Evolutionary conservation across 306 rosid species (phyloP), one percentile per base, ranked within the genome.

Genomic region (Cucurbita pepo): DNA sequence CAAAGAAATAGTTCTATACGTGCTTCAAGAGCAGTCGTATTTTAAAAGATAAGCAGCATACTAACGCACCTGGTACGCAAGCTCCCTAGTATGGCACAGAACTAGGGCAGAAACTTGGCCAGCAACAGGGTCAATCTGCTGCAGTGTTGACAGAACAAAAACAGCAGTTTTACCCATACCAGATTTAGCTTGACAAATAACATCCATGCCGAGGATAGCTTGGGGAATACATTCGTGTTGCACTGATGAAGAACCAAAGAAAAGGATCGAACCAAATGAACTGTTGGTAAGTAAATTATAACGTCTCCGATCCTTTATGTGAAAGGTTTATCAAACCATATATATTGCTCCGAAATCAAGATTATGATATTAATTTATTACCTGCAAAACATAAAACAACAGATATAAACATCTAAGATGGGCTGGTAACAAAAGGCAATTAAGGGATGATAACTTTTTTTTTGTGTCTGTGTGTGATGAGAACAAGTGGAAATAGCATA

Each of bases 141-240:
- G 99, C 81, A 95, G 78, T 37, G 89, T 75, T 10, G 99, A 95
- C 43, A 95, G 91, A 82, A 95, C 99, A 84, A 95, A 95, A 10
- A 95, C 99, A 74, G 99, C 99, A 19, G 99, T 95, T 78, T 95
- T 95, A 36, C 99, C 99, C 99, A 95, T 95, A 56, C 99, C 99
- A 71, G 99, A 95, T 83, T 95, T 95, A 6, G 99, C 99, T 85
- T 95, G 99, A 56, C 99, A 95, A 77, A 95, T 83, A 14, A 95
- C 99, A 85, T 95, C 99, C 99, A 95, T 95, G 16, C 99, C 99
- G 41, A 95, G 90, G 75, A 95, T 91, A 47, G 99, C 99, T 91
- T 95, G 99, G 7, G 99, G 99, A 64, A 95, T 95, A 83, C 99
- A 95, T 75, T 95, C 99, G 50, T 95, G 99, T 95, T 95, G 99